A percentile compares a stretch with the other conserved stretches of the same genome.
Conservation (phyloP, 768 basidiomycete species). For the Chiua virens region DNA sequence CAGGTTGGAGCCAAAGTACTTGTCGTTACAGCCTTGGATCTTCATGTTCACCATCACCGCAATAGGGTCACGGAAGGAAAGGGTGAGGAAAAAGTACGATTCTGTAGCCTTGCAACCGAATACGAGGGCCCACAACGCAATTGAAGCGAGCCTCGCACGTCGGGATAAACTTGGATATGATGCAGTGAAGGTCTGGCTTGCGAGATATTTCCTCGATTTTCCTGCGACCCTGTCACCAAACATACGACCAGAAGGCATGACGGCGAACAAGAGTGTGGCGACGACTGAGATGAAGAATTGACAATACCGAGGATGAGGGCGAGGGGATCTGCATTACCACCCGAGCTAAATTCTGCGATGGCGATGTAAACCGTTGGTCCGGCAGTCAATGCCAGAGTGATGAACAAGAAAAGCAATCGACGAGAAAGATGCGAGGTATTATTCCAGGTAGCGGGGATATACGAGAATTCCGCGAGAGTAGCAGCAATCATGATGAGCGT, state of each 20-base stretch:
- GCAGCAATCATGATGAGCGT: constrained; percentile 95
- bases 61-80: constrained; percentile 92
- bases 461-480: constrained; percentile 92
- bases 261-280: constrained; percentile 83
- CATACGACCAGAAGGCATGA: constrained; percentile 96
- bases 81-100: constrained; percentile 97
- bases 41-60: constrained; percentile 96
- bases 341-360: constrained; percentile 65
- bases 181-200: constrained; percentile 97
- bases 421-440: constrained; percentile 96
- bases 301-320: constrained; percentile 93
- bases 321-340: constrained; percentile 62
- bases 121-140: constrained; percentile 85
- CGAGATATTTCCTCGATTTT: constrained; percentile 95
- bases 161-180: constrained; percentile 76
- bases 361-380: constrained; percentile 96
- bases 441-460: constrained; percentile 98
- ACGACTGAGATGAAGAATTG: constrained; percentile 93
- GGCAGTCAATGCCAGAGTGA: constrained; percentile 88
- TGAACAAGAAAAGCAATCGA: constrained; percentile 82
- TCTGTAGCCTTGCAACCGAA: constrained; percentile 97
- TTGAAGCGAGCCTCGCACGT: constrained; percentile 71
- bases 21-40: constrained; percentile 87
- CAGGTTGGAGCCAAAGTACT: constrained; percentile 77
- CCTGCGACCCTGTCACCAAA: constrained; percentile 97